These are phyloP conservation scores for Hyaloscypha variabilis DNA, from an alignment of 495 filamentous ascomycete species.

Conservation along the genomic window DNA sequence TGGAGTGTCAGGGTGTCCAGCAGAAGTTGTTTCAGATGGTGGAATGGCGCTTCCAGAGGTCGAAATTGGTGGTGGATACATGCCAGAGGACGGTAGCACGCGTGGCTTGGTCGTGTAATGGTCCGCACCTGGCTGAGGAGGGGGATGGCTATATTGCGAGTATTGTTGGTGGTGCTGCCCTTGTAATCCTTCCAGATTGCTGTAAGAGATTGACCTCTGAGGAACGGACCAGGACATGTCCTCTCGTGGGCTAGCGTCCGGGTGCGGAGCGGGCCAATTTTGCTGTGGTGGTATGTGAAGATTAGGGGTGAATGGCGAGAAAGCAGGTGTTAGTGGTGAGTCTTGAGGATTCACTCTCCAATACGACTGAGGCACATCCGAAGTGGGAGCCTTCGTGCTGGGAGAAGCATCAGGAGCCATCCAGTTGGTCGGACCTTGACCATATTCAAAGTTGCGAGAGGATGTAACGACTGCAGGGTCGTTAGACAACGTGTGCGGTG, in stretches of 20 bases:
- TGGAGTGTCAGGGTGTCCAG: constrained; percentile 5
- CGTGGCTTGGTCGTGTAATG: constrained; percentile 30
- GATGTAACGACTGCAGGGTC: constrained; percentile 26
- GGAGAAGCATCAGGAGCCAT: constrained; percentile 35
- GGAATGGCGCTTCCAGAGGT: constrained; percentile 16
- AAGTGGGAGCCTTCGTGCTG: constrained; percentile 16
- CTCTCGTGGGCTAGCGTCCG: constrained; percentile 30
- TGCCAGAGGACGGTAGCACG: constrained; percentile 23
- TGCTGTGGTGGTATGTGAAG: constrained; percentile 28
- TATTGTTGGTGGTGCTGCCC: constrained; percentile 24
- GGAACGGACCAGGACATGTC: constrained; percentile 32
- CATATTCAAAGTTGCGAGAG: constrained; percentile 31
- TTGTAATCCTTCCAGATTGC: constrained; percentile 31
- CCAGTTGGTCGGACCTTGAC: constrained; percentile 28
- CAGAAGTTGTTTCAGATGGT: constrained; percentile 12
- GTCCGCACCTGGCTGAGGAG: constrained; percentile 14
- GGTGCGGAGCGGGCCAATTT: constrained; percentile 28
- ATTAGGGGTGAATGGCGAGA: constrained; percentile 31
- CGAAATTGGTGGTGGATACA: constrained; percentile 32
- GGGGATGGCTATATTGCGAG: constrained; percentile 18
- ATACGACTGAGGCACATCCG: constrained; percentile 24
- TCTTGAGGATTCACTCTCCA: constrained; percentile 35
- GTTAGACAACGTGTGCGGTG: constrained; percentile 12
- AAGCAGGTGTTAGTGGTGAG: constrained; percentile 33
- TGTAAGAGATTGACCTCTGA: constrained; percentile 35